phyloP scores from a whole-genome alignment of 306 rosid genomes.

The Lablab purpureus region DNA sequence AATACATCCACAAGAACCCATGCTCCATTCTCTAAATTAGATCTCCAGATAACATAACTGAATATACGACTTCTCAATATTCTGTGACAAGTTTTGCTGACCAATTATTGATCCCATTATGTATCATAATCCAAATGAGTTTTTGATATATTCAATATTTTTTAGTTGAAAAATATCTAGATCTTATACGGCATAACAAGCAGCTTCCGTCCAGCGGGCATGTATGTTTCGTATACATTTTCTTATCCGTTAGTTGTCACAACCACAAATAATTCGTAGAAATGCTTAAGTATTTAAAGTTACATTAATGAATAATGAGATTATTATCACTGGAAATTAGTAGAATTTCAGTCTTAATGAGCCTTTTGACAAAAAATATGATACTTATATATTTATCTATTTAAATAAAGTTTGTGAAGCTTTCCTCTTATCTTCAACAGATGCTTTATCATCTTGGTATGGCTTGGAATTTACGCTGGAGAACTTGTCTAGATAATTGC shows the following conservation, averaged over 20 bases:
- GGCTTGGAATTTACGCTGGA: constrained; percentile 95
- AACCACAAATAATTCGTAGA: constrained; percentile 5
- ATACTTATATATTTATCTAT: constrained; percentile 23
- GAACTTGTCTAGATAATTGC: constrained; percentile 50
- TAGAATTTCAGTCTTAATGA: constrained; percentile 8
- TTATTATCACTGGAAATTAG: constrained; percentile 23
- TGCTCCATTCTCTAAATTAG: constrained; percentile 2
- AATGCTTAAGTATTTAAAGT: constrained; percentile 24
- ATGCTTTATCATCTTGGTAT: constrained; percentile 86
- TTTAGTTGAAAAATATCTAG: neutral
- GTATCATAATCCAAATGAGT: neutral
- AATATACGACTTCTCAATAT: neutral
- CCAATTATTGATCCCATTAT: neutral
- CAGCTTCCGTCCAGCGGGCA: neutral
- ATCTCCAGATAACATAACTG: neutral
- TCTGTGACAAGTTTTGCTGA: neutral
- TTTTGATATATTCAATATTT: neutral
- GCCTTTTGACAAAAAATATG: constrained; percentile 24
- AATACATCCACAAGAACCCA: no score
- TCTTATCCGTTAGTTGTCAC: neutral
- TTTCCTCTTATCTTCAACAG: constrained; percentile 52
- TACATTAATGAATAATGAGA: neutral
- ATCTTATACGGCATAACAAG: neutral
- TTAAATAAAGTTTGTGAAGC: constrained; percentile 9
- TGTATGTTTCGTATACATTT: neutral